Conservation (phyloP, 2,329 filamentous ascomycete species). For the Fusarium redolens region DNA sequence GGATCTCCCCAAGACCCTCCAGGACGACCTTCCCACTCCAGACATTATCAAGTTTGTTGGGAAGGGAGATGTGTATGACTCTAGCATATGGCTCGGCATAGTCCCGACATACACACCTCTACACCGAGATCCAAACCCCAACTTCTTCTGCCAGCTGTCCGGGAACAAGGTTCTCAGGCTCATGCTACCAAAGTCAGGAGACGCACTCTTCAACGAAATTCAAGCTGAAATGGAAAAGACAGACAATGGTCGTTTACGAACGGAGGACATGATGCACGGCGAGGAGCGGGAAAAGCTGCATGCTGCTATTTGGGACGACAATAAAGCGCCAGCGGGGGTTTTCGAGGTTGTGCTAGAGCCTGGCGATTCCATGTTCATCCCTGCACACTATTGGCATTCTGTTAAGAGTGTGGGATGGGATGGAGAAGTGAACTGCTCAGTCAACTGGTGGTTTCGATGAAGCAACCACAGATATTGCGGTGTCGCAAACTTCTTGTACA, state of each 20-base stretch:
- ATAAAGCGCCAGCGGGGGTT: slow-evolving; percentile 48
- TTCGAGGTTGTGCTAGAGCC: slow-evolving; percentile 67
- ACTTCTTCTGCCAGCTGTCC: slow-evolving; percentile 86
- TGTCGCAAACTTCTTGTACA: slow-evolving; percentile 2
- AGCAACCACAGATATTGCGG: not conserved
- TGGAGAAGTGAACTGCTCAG: slow-evolving; percentile 56
- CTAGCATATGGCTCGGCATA: slow-evolving; percentile 88
- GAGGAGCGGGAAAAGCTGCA: slow-evolving; percentile 75
- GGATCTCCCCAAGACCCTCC: slow-evolving; percentile 73
- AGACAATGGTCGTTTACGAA: slow-evolving; percentile 68
- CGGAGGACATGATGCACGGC: slow-evolving; percentile 92
- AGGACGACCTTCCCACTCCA: slow-evolving; percentile 75
- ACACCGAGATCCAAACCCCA: slow-evolving; percentile 94
- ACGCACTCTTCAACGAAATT: slow-evolving; percentile 69
- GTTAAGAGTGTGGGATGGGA: slow-evolving; percentile 52
- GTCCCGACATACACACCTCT: slow-evolving; percentile 90
- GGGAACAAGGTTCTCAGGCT: slow-evolving; percentile 80
- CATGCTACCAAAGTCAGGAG: slow-evolving; percentile 72
- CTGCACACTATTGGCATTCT: slow-evolving; percentile 60
- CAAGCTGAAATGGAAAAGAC: slow-evolving; percentile 53
- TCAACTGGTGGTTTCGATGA: slow-evolving; percentile 61
- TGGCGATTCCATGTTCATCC: slow-evolving; percentile 59
- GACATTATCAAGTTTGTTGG: slow-evolving; percentile 70
- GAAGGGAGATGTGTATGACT: slow-evolving; percentile 86
- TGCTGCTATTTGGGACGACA: slow-evolving; percentile 73